Evolutionary conservation across 2,329 filamentous ascomycete species (phyloP), one percentile per base, ranked within the genome.

Genomic region (Cladobotryum mycophilum): DNA sequence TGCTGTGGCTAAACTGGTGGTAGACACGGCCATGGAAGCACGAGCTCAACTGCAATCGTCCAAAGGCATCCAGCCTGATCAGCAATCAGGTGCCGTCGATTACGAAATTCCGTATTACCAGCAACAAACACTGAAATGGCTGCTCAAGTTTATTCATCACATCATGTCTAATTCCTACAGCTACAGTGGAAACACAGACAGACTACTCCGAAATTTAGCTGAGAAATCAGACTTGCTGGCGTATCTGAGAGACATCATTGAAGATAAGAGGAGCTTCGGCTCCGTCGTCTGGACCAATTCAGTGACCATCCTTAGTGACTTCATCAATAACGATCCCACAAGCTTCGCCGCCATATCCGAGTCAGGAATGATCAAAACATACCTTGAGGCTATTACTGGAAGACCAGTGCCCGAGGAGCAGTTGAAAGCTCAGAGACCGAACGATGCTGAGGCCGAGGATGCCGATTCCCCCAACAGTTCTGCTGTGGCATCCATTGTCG

Each of bases 281-380:
- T 93, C 92, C 2, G 86, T 93, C 53, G 89, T 97, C 5, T 99
- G 93, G 93, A 96, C 90, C 45, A 91, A 91, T 65, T 87, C 90
- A 6, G 89, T 96, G 55, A 91, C 86, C 49, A 92, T 96, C 51
- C 75, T 99, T 46, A 93, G 89, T 63, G 92, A 89, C 60, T 99
- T 99, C 68, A 95, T 99, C 61, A 95, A 99, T 70, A 96, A 97
- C 64, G 93, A 99, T 62, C 93, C 93, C 0, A 99, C 93, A 1
- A 99, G 93, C 67, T 99, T 96, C 66, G 86, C 89, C 25, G 89
- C 96, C 20, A 93, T 99, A 57, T 89, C 89, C 13, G 93, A 99
- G 70, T 92, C 93, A 46, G 90, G 90, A 18, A 79, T 99, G 59
- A 91, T 93, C 61, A 86, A 86, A 64, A 88, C 84, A 47, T 86